A percentile compares a stretch with the other conserved stretches of the same genome.
Conservation (phyloP, 2,329 filamentous ascomycete genomes). For the Pseudogymnoascus sp. region DNA sequence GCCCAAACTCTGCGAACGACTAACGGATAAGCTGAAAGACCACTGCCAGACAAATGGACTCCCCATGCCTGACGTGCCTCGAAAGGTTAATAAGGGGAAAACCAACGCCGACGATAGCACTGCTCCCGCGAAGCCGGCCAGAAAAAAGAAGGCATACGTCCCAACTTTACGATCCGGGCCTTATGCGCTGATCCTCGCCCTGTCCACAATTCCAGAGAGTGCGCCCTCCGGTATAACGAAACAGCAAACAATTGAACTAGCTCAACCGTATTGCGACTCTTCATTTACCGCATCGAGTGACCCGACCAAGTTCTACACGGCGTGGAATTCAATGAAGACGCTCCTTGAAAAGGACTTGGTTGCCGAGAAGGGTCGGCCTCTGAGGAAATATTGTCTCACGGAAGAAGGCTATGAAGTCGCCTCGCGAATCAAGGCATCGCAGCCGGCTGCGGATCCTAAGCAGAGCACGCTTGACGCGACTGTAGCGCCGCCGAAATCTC, state of each 20-base stretch:
- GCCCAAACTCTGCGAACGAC: slow-evolving; percentile 59
- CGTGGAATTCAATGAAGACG: slow-evolving; percentile 78
- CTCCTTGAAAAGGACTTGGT: slow-evolving; percentile 66
- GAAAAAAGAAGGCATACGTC: slow-evolving; percentile 60
- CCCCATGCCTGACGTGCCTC: slow-evolving; percentile 56
- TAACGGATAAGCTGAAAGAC: slow-evolving; percentile 53
- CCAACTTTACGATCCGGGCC: slow-evolving; percentile 65
- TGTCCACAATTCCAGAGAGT: slow-evolving; percentile 53
- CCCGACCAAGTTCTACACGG: slow-evolving; percentile 65
- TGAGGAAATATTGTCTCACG: slow-evolving; percentile 62
- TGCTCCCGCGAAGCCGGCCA: slow-evolving; percentile 45
- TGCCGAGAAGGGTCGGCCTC: slow-evolving; percentile 60
- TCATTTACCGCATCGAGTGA: slow-evolving; percentile 64
- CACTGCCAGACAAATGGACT: slow-evolving; percentile 61
- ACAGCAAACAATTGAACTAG: slow-evolving; percentile 57
- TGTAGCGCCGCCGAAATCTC: neutral
- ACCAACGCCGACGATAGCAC: slow-evolving; percentile 13
- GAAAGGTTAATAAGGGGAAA: slow-evolving; percentile 32
- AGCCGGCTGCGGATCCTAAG: slow-evolving; percentile 22
- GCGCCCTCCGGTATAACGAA: slow-evolving; percentile 56
- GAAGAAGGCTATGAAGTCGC: slow-evolving; percentile 74
- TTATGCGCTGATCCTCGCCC: slow-evolving; percentile 63
- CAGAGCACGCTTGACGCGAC: slow-evolving; percentile 14
- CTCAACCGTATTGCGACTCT: slow-evolving; percentile 64
- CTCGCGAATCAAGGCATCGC: slow-evolving; percentile 51